A percentile compares a stretch with the other conserved stretches of the same genome.
Conservation (phyloP, 139 green algal species). For the Tetraselmis chui region DNA sequence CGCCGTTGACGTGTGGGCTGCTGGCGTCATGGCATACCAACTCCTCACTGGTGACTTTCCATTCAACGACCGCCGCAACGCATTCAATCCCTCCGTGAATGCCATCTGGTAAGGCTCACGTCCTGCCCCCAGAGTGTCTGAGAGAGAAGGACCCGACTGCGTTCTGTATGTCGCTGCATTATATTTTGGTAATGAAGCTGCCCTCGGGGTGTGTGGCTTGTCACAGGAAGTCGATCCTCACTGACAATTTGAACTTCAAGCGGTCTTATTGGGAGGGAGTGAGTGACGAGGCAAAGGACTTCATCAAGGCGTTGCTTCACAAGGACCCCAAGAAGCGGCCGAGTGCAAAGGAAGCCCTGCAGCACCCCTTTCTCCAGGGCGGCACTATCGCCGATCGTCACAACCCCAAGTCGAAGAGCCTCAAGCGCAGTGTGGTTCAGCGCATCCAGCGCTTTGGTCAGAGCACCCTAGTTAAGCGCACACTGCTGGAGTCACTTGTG, state of each 20-base stretch:
- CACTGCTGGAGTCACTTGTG: conserved; percentile 83
- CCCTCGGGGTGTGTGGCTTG: no score
- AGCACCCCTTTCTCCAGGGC: conserved; percentile 69
- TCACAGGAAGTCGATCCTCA: conserved; percentile 66
- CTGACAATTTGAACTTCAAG: conserved; percentile 53
- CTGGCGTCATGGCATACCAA: conserved; percentile 84
- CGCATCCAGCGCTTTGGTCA: conserved; percentile 48
- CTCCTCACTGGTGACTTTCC: conserved; percentile 74
- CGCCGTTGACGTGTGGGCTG: conserved; percentile 75
- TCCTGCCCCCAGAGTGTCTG: no score
- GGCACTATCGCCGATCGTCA: conserved; percentile 23
- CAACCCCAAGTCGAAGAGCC: conserved; percentile 36
- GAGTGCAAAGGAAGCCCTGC: conserved; percentile 60
- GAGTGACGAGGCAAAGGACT: conserved; percentile 68
- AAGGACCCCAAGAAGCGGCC: conserved; percentile 66
- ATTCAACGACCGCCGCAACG: conserved; percentile 76
- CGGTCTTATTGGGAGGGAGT: conserved; percentile 54
- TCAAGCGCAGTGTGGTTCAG: conserved; percentile 66
- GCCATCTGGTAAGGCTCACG: conserved; percentile 59
- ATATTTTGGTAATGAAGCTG: no score
- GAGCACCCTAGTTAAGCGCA: conserved; percentile 57
- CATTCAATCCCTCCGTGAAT: conserved; percentile 57
- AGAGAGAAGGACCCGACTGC: no score
- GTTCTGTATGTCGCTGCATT: no score
- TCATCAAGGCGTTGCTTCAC: conserved; percentile 65